Evolutionary conservation across 495 filamentous ascomycete genomes (phyloP), one percentile per base, ranked within the genome.

Genomic region (Diplogelasinospora grovesii): DNA sequence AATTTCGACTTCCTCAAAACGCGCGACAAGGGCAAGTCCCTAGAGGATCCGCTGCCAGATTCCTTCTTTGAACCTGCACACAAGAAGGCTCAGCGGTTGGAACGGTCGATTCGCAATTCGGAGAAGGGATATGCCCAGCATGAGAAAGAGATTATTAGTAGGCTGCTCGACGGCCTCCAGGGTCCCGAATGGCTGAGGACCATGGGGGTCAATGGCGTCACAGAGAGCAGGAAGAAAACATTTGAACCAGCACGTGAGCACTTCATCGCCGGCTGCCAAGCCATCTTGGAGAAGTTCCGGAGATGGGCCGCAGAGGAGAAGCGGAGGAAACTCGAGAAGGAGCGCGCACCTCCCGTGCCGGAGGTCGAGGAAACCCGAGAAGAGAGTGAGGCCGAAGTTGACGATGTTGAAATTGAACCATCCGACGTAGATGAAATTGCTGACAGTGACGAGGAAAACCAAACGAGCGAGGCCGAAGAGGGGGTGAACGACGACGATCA

Each of bases 151-250:
- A 83, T 89, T 50, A 75, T 96, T 25, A 85, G 92, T 38, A 75
- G 89, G 6, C 69, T 95, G 25, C 74, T 96, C 25, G 87, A 92
- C 32, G 87, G 86, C 26, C 73, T 99, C 3, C 81, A 84, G 54
- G 80, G 89, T n/a, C 82, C 79, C 25, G 92, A 96, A 55, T 99
- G 92, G 92, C 68, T 96, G 41, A 82, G 85, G 39, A 73, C 86
- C 2, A 90, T 99, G 81, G 92, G 92, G n/a, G 81, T 97, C 30
- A 85, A 77, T 35, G 84, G 85, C 8, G 77, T 89, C 16, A 87
- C 88, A 7, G 90, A 93, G 48, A 73, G 73, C 33, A 83, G 84
- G 41, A 86, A 82, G 64, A 92, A 84, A 52, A 77, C 79, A 29
- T 95, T 85, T 59, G 89, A 95, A 55, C 82, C 83, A 24, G 89